A percentile compares a stretch with the other conserved stretches of the same genome.
These are phyloP conservation scores for Penicillium ochrochloron DNA, from an alignment of 495 filamentous ascomycete genomes.

Conservation along the genomic window DNA sequence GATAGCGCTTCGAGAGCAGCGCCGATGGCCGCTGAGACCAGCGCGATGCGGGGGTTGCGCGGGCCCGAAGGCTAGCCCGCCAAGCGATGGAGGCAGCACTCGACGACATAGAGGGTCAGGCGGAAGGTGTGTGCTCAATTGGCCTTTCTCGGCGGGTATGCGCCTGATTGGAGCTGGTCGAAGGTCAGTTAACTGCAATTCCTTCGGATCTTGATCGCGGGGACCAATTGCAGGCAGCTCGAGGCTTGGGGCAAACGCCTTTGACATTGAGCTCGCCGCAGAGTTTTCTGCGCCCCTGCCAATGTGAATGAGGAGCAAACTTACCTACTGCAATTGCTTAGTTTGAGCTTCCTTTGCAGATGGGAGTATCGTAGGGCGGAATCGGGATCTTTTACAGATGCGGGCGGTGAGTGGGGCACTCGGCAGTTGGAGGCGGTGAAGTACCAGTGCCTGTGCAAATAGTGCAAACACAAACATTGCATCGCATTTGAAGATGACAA, in stretches of 20 bases:
- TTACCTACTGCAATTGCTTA: conserved; percentile 28
- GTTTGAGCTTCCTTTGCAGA: conserved; percentile 27
- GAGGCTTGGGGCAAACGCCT: neutral
- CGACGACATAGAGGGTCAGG: conserved; percentile 30
- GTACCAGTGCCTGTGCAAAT: neutral
- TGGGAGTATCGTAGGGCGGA: conserved; percentile 22
- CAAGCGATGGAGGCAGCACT: conserved; percentile 35
- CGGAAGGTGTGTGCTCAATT: conserved; percentile 21
- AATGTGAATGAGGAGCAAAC: neutral
- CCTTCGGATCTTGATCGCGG: conserved; percentile 14
- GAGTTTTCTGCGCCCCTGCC: neutral
- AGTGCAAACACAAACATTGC: too few relatives aligned
- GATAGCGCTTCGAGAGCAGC: conserved; percentile 22
- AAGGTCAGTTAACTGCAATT: conserved; percentile 17
- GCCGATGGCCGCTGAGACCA: conserved; percentile 32
- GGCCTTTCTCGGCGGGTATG: conserved; percentile 23
- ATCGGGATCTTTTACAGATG: conserved; percentile 18
- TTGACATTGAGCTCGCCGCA: neutral
- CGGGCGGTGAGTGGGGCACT: conserved; percentile 20
- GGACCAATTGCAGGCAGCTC: neutral
- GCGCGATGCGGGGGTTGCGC: conserved; percentile 32
- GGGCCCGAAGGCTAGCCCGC: conserved; percentile 37
- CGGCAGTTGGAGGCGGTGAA: conserved; percentile 18
- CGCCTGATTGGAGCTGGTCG: conserved; percentile 26
- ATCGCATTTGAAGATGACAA: too few relatives aligned